Evolutionary conservation across 805 yeast genomes (phyloP), one percentile per base, ranked within the genome.

Genomic region (Candida sanyiensis): DNA sequence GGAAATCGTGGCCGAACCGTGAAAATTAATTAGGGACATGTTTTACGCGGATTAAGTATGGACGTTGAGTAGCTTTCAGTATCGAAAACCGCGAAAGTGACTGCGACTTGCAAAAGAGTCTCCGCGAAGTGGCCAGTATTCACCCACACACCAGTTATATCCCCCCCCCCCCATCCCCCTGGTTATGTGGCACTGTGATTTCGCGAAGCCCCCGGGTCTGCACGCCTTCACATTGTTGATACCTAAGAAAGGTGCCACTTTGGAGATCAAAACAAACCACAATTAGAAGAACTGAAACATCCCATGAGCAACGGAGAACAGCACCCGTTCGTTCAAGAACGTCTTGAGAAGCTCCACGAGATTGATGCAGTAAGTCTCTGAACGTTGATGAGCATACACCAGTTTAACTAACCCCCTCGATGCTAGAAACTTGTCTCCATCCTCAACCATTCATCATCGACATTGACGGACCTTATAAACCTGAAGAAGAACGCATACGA

Each of bases 261-360:
- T 13, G 29, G 29, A 12, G n/a, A n/a, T 9, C 4, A n/a, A 26
- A 19, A 11, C 25, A 21, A 22, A 22, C 11, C 25, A 22, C 13
- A 20, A 3, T 30, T 33, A 40, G 28, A 43, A 30, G 21, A 12
- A 40, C 47, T 37, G 30, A 34, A 29, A 38, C 28, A 28, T 25
- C 17, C 10, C 7, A 47, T 46, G 49, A 38, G 42, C 15, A 38
- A 28, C n/a, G 47, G 45, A 21, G 48, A 47, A 25, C 57, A 52
- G 33, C 56, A 52, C 33, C 53, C 51, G 3, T 74, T 61, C 48
- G 67, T 78, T 3, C 70, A 73, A 44, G 63, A 69, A 38, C 54
- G 85, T 35, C 57, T 80, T 23, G 73, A 74, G 19, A 61, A 77
- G 2, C 59, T 80, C 3, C 63, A 72, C 40, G 66, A 66, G 7